A percentile compares a stretch with the other conserved stretches of the same genome.
These are phyloP conservation scores for Cryptococcus sp. DNA, from an alignment of 1,284 basidiomycete genomes.

Conservation along the genomic window DNA sequence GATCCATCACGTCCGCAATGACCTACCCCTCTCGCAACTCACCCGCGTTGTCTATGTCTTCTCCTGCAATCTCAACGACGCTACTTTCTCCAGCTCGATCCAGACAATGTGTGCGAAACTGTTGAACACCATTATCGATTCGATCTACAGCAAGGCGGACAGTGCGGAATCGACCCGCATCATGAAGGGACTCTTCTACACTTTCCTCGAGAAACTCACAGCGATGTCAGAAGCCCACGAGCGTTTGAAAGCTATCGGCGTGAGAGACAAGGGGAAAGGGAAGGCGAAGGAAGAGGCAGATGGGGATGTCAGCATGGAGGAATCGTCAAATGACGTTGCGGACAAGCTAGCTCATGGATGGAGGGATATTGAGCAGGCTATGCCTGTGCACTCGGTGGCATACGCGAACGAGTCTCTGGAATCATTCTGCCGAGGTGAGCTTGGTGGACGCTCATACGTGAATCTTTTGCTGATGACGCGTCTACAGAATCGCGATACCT, in stretches of 20 bases:
- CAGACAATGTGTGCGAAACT: slow-evolving; percentile 94
- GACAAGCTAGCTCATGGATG: slow-evolving; percentile 49
- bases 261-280: slow-evolving; percentile 47
- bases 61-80: slow-evolving; percentile 86
- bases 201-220: slow-evolving; percentile 82
- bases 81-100: slow-evolving; percentile 75
- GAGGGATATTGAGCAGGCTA: slow-evolving; percentile 71
- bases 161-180: slow-evolving; percentile 67
- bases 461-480: background rate
- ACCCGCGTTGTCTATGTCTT: slow-evolving; percentile 81
- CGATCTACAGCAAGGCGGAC: slow-evolving; percentile 73
- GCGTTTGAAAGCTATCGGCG: slow-evolving; percentile 45
- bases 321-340: slow-evolving; percentile 21
- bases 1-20: slow-evolving; percentile 85
- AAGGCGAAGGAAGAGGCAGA: slow-evolving; percentile 44
- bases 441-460: background rate
- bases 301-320: slow-evolving; percentile 32
- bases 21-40: slow-evolving; percentile 78
- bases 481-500: slow-evolving; percentile 75
- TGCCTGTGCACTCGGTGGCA: slow-evolving; percentile 72
- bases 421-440: slow-evolving; percentile 67
- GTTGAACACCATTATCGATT: slow-evolving; percentile 85
- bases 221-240: slow-evolving; percentile 70
- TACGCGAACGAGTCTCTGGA: slow-evolving; percentile 77
- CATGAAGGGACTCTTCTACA: slow-evolving; percentile 75